Conservation (phyloP, 805 yeast genomes). For the Debaryomyces castellii region DNA sequence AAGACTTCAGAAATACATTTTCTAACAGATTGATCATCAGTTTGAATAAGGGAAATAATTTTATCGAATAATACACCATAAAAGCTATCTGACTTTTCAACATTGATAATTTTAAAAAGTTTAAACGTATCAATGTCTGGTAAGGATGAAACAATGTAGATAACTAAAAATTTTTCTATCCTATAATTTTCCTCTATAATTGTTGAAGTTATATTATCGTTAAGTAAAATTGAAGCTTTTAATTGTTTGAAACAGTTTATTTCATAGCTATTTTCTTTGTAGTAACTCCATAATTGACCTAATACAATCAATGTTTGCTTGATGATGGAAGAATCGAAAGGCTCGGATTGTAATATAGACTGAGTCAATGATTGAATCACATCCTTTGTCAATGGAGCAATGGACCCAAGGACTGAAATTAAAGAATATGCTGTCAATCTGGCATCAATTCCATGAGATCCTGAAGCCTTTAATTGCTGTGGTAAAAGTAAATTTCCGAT, state of each 20-base stretch:
- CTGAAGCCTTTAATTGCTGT: conserved; percentile 7
- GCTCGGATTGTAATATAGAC: conserved; percentile 27
- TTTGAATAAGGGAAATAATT: conserved; percentile 10
- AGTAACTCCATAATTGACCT: conserved; percentile 40
- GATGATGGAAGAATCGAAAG: conserved; percentile 17
- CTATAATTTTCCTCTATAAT: conserved; percentile 26
- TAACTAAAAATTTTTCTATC: conserved; percentile 29
- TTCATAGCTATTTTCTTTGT: conserved; percentile 6
- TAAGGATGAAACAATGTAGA: conserved; percentile 25
- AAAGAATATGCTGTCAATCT: conserved; percentile 85
- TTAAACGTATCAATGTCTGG: conserved; percentile 18
- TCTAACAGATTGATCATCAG: conserved; percentile 15
- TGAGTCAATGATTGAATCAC: conserved; percentile 32
- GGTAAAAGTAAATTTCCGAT: conserved; percentile 52
- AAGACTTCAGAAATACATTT: conserved; percentile 15
- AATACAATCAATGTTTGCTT: conserved; percentile 39
- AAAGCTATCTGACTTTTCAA: conserved; percentile 11
- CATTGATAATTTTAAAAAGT: conserved; percentile 22
- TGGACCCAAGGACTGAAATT: conserved; percentile 72
- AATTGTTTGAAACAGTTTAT: conserved; percentile 19
- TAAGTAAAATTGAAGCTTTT: conserved; percentile 3
- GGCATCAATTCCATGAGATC: conserved; percentile 43
- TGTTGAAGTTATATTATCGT: conserved; percentile 6
- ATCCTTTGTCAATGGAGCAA: conserved; percentile 53
- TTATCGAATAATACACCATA: conserved; percentile 16